phyloP scores from a whole-genome alignment of 2,329 filamentous ascomycete species.

The Endoconidiophora polonica region DNA sequence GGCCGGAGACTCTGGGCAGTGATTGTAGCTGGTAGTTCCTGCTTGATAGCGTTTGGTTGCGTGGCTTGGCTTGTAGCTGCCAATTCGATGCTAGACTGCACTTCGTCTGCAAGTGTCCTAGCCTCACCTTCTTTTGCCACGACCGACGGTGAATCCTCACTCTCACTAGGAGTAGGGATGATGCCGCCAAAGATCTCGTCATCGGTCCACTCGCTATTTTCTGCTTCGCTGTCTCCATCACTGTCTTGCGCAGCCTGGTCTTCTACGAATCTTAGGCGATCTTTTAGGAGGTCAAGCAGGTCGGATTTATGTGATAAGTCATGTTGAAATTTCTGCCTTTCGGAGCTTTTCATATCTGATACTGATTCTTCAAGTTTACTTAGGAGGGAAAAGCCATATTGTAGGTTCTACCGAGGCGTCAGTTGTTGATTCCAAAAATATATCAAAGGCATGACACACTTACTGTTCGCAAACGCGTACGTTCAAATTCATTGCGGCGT shows the following conservation, averaged over 20 bases:
- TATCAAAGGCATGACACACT: neutral
- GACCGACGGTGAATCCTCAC: slow-evolving; percentile 23
- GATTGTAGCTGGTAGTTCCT: neutral
- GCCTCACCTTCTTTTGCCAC: slow-evolving; percentile 4
- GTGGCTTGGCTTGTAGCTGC: neutral
- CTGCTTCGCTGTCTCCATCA: slow-evolving; percentile 20
- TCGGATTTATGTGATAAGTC: slow-evolving; percentile 1
- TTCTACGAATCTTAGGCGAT: slow-evolving; percentile 1
- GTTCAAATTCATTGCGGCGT: slow-evolving; percentile 11
- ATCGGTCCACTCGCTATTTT: slow-evolving; percentile 33
- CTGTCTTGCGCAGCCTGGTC: slow-evolving; percentile 15
- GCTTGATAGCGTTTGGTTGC: neutral
- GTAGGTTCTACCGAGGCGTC: neutral
- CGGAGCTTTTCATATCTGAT: neutral
- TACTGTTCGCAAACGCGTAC: slow-evolving; percentile 8
- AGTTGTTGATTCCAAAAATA: neutral
- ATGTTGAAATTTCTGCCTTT: neutral
- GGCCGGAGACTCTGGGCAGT: slow-evolving; percentile 6
- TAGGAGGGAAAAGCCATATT: slow-evolving; percentile 4
- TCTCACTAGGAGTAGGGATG: slow-evolving; percentile 38
- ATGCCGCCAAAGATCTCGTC: slow-evolving; percentile 41
- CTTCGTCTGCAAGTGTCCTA: neutral
- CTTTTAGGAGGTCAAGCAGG: slow-evolving; percentile 4
- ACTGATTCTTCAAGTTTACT: neutral
- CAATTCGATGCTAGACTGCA: neutral